Percentiles rank a stretch among this genome's conserved stretches.
These are phyloP conservation scores for Psilocybe cubensis DNA, from an alignment of 768 basidiomycete genomes.

Conservation along the genomic window DNA sequence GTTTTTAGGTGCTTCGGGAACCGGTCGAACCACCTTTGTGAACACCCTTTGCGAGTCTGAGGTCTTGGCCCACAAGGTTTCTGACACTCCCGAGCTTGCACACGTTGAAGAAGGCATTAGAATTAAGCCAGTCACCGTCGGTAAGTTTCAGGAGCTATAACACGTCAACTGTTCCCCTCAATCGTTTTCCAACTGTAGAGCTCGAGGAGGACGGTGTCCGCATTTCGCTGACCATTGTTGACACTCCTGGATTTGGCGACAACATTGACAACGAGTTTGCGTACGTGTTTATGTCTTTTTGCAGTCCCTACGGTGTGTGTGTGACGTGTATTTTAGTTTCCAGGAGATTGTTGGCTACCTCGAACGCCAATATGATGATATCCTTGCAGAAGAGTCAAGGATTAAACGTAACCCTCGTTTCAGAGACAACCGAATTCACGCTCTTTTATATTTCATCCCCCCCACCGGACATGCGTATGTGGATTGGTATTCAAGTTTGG, in stretches of 20 bases:
- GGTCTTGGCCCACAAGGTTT: constrained; percentile 86
- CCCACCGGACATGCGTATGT: constrained; percentile 97
- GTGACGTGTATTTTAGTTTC: constrained; percentile 58
- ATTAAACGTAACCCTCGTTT: constrained; percentile 99
- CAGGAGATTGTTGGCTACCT: constrained; percentile 96
- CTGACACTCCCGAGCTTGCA: constrained; percentile 83
- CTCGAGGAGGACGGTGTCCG: constrained; percentile 98
- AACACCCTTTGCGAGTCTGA: constrained; percentile 99
- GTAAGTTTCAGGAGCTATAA: constrained; percentile 46
- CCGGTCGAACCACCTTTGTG: constrained; percentile 97
- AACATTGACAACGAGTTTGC: constrained; percentile 99
- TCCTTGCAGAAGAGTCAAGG: constrained; percentile 96
- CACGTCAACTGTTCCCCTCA: constrained; percentile 4
- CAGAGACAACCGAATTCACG: constrained; percentile 97
- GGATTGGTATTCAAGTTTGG: neutral
- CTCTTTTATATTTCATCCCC: constrained; percentile 96
- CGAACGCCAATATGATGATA: constrained; percentile 99
- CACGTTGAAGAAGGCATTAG: constrained; percentile 93
- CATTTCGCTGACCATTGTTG: constrained; percentile 96
- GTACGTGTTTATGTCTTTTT: constrained; percentile 48
- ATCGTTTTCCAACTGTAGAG: constrained; percentile 52
- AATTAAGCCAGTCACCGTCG: constrained; percentile 94
- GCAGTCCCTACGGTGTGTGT: neutral
- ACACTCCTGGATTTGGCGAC: constrained; percentile 98
- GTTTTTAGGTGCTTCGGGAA: constrained; percentile 88